These are phyloP conservation scores for Alopecurus myosuroides DNA, from an alignment of 176 grass and related monocot species.

Conservation along the genomic window DNA sequence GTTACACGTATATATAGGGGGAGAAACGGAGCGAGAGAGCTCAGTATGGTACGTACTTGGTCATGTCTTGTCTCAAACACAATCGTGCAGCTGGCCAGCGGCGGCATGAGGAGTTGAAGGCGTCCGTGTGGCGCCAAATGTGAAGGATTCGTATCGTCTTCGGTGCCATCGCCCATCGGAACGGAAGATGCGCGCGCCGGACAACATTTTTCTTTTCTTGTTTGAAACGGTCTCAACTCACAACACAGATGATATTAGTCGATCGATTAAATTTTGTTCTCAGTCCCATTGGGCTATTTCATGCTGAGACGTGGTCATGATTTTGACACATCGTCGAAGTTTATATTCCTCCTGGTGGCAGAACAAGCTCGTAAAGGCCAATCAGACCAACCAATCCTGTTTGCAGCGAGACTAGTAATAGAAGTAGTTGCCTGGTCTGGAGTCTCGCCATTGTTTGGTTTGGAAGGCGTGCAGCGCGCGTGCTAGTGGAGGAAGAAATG, in stretches of 20 bases:
- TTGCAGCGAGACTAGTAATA: not conserved
- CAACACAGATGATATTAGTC: not conserved
- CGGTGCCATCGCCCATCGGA: not conserved
- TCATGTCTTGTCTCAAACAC: not conserved
- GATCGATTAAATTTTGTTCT: not conserved
- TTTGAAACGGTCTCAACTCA: not conserved
- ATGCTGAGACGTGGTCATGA: not conserved
- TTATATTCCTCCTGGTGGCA: no score
- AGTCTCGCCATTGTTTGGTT: not conserved
- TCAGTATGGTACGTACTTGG: not conserved
- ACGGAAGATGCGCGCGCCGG: no score
- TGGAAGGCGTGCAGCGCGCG: not conserved
- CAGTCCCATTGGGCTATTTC: not conserved
- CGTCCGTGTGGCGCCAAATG: conserved; percentile 15
- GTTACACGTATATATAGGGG: not conserved
- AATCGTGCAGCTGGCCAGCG: conserved; percentile 19
- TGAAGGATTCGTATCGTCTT: not conserved
- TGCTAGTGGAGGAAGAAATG: not conserved
- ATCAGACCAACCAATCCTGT: not conserved
- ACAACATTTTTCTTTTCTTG: no score
- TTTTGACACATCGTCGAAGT: not conserved
- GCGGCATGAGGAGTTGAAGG: conserved; percentile 6
- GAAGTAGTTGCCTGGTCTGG: not conserved
- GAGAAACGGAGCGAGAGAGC: no score
- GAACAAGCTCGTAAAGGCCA: not conserved